Evolutionary conservation across 345 rosid species (phyloP), one percentile per base, ranked within the genome.

Genomic region (Populus alba): DNA sequence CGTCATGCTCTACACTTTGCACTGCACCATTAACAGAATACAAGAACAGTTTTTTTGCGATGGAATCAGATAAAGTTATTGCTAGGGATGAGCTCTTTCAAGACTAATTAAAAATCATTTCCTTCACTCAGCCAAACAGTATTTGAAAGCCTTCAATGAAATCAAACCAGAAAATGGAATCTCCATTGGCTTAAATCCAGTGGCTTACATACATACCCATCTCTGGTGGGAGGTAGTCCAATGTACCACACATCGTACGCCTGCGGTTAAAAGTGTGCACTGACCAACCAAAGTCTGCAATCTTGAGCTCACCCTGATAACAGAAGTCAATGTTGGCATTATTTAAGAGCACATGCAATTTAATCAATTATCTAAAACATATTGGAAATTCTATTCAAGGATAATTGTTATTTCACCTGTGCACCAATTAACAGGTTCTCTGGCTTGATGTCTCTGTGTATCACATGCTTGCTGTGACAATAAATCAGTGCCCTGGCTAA

Each of bases 221-320:
- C 86, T 97, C 99, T 2, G 99, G 99, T 75, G 99, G 97, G 77
- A 96, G 94, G 87, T 97, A 97, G 84, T 97, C 99, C 43, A 97
- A 81, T 65, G 99, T 94, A 65, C 99, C 98, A 13, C 99, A 97
- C 98, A 97, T 97, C 29, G 99, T 97, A 67, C 90, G 83, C 83
- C 99, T 91, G n/a, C 97, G 92, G 81, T 92, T 94, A 83, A 97
- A 94, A 37, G 98, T 97, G 85, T 97, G 98, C 27, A 97, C 99
- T 0, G 99, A 97, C 99, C 98, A 97, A 73, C 98, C 99, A 85
- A 97, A 97, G 72, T 97, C 99, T 22, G 99, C 98, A 83, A 97
- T 97, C 89, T 97, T 97, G 61, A 94, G 97, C 82, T 97, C 99
- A 70, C 99, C 99, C 99, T 94, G 86, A 75, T 8, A 73, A 75